Base-by-base conservation (phyloP, 352 stramenopile genomes). In the Globisporangium ultimum region DNA sequence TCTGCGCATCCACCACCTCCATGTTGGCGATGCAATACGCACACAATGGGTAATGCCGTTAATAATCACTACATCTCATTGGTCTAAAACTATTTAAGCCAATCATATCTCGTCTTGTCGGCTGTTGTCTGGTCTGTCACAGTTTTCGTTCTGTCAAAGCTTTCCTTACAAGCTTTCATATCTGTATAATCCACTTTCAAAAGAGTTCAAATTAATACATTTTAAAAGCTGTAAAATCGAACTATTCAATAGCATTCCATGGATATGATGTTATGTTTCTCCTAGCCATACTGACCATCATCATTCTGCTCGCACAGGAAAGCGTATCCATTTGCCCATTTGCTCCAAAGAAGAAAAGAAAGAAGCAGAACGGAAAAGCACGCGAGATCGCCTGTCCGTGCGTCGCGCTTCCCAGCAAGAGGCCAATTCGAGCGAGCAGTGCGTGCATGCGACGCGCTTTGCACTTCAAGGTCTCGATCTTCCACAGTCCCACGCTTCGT, bases 1-100 rank as follows among this genome's bases (percentile, higher is more conserved):
- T 61, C 5, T 57, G 53, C 2, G 78, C 78, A 55, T 93, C 78
- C 57, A 86, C 70, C 20, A 71, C 56, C 56, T 91, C 75, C 61
- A 93, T 89, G n/a, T 50, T 28, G 5, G 24, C 24, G 2, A 2
- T 14, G 14, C 32, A 18, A 38, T 48, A 5, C 24, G 24, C 24
- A 28, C 38, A 8, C 11, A 43, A 10, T 43, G 10, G 40, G 3
- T 45, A 8, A 18, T 45, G 12, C 3, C 2, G 7, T 18, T 45
- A 10, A 45, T 1, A 6, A n/a, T 2, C 1, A 18, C 13, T 17
- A 10, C 17, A 21, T 46, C 49, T 45, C 9, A 14, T 17, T 49
- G 32, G 14, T 42, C 46, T 15, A 14, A 36, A 42, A 18, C 18
- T 3, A 32, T 41, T 58, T 41, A 34, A 38, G 12, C 52, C 52